Evolutionary conservation across 352 stramenopile species (phyloP), one percentile per base, ranked within the genome.

Genomic region (Plasmopara viticola): DNA sequence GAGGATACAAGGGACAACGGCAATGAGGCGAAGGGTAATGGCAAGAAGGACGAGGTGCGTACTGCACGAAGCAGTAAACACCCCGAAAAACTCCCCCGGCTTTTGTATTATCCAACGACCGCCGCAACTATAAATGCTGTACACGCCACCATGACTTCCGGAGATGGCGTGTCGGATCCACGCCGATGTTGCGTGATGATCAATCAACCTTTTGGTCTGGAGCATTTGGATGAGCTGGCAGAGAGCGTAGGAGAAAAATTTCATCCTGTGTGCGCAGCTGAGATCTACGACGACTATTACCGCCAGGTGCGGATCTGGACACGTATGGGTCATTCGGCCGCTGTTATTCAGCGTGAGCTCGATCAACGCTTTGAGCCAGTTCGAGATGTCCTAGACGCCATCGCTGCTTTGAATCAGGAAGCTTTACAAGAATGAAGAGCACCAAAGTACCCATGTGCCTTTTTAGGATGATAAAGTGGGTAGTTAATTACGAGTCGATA

Each of bases 221-320:
- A 74, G 29, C 71, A 86, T 56, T 44, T 86, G 13, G 37, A 69
- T 17, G 72, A 86, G 59, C 72, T 86, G 43, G 66, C 72, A 28
- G 57, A 74, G 44, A 53, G 68, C 47, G 70, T 74, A 7, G 72
- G 72, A 5, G 60, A 85, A 46, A 64, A 74, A 28, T 85, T 85
- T 50, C 56, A 76, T 37, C 71, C 75, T 18, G 75, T 86, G 35
- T 86, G 75, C 37, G 71, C 72, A n/a, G 75, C 75, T 20, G 70
- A 83, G 51, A 77, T 84, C 51, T 83, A 86, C 53, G 75, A 86
- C 48, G 75, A 84, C 42, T 83, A 83, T 60, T 86, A 83, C 56
- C 72, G 70, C n/a, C 72, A 86, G 43, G 72, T 84, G 14, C 68
- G 75, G 29, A 79, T 86, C 41, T 86, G 72, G 75, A 84, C 72